These are phyloP conservation scores for Amaranthus cruentus DNA, from an alignment of 148 eudicot species.

Conservation along the genomic window DNA sequence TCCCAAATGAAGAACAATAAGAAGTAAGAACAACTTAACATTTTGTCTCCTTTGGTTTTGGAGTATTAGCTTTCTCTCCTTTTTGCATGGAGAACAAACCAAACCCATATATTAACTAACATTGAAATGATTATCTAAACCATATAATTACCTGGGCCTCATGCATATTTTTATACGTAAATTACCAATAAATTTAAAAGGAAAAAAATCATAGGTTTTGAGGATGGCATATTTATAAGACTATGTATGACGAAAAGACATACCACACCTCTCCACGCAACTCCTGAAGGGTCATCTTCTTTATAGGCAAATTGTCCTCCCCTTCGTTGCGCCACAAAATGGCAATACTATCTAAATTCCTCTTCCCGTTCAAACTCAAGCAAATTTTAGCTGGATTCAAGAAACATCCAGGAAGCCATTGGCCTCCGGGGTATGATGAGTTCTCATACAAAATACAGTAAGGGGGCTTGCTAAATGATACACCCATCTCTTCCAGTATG, in stretches of 20 bases:
- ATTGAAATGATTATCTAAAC: neutral
- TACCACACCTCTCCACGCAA: conserved; percentile 82
- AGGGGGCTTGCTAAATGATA: conserved; percentile 64
- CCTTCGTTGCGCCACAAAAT: conserved; percentile 85
- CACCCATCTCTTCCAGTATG: conserved; percentile 55
- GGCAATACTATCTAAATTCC: conserved; percentile 54
- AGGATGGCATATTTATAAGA: neutral
- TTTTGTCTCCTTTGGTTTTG: too few species aligned
- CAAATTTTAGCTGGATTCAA: conserved; percentile 74
- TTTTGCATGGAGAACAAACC: neutral
- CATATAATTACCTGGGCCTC: neutral
- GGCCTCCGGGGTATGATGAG: conserved; percentile 75
- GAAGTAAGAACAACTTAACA: too few species aligned
- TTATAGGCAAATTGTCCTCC: conserved; percentile 56
- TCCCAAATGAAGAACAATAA: too few species aligned
- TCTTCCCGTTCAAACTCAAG: conserved; percentile 47
- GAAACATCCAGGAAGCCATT: conserved; percentile 81
- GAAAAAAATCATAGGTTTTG: neutral
- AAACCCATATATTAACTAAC: neutral
- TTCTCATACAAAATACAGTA: conserved; percentile 54
- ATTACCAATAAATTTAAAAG: neutral
- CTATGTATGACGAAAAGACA: conserved; percentile 13
- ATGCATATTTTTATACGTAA: neutral
- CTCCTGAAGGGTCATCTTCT: conserved; percentile 60
- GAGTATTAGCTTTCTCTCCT: neutral